These are phyloP conservation scores for Coffea humblotiana DNA, from an alignment of 305 asterid species.

Conservation along the genomic window DNA sequence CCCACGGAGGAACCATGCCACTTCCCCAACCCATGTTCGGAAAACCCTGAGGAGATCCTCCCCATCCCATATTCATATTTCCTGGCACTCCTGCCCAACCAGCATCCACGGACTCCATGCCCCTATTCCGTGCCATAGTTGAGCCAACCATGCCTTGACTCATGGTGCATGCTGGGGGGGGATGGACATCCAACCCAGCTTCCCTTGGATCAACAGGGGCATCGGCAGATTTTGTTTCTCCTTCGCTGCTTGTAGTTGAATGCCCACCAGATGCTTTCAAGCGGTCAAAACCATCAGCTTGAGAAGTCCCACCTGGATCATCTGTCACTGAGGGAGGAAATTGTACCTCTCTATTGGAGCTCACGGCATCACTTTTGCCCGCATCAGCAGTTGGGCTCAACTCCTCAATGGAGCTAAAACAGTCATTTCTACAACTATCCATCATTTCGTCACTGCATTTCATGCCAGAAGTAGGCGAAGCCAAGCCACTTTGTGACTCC, in stretches of 20 bases:
- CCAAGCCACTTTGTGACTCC: constrained; percentile 72
- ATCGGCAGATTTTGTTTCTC: constrained; percentile 28
- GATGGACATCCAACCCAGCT: constrained; percentile 49
- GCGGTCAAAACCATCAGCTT: constrained; percentile 30
- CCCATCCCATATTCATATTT: constrained; percentile 36
- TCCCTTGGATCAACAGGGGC: constrained; percentile 27
- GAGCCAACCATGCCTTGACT: constrained; percentile 41
- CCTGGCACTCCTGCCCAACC: constrained; percentile 42
- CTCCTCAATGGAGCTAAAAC: constrained; percentile 84
- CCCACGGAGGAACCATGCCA: constrained; percentile 51
- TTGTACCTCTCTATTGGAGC: constrained; percentile 55
- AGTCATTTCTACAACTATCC: constrained; percentile 67
- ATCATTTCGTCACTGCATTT: constrained; percentile 64
- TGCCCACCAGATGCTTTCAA: constrained; percentile 28
- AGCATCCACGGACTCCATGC: constrained; percentile 43
- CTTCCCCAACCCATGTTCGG: constrained; percentile 51
- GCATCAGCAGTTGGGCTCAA: constrained; percentile 59
- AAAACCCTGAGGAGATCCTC: constrained; percentile 58
- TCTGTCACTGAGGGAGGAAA: constrained; percentile 35
- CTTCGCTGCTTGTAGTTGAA: constrained; percentile 37
- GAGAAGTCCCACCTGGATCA: constrained; percentile 41
- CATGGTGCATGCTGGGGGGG: constrained; percentile 30
- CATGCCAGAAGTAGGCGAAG: constrained; percentile 79
- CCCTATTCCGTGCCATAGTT: constrained; percentile 27
- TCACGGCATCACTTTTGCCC: constrained; percentile 60